phyloP scores from a whole-genome alignment of 1,139 yeast genomes.

The Citeromyces hawaiiensis region DNA sequence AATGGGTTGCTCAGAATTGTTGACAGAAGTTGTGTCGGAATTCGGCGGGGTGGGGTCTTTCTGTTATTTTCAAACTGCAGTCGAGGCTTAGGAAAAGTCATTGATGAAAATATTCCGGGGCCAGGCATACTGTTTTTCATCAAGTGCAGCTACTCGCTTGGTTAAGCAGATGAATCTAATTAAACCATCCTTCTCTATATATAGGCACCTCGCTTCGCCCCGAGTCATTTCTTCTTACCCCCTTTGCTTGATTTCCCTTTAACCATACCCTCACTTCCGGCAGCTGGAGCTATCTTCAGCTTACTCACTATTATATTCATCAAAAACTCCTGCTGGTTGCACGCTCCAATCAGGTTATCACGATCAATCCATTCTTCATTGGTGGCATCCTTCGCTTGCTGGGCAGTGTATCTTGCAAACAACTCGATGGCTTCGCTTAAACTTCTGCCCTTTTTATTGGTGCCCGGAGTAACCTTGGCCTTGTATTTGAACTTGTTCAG shows the following conservation, averaged over 20 bases:
- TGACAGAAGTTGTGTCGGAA: no score
- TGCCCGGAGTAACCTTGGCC: conserved; percentile 79
- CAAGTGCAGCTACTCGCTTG: no score
- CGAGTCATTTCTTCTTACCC: conserved; percentile 7
- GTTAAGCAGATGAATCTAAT: no score
- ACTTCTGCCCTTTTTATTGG: conserved; percentile 81
- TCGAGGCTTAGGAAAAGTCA: no score
- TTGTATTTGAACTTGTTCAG: conserved; percentile 66
- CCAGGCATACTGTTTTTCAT: no score
- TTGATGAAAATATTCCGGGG: no score
- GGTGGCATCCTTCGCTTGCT: conserved; percentile 14
- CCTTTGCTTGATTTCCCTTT: conserved; percentile 10
- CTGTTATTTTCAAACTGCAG: no score
- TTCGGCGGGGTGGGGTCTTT: no score
- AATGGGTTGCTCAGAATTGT: no score
- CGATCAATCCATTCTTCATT: conserved; percentile 48
- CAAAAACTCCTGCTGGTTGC: conserved; percentile 44
- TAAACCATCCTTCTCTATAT: neutral
- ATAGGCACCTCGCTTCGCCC: conserved; percentile 5
- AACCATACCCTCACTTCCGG: conserved; percentile 8
- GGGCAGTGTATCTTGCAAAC: conserved; percentile 28
- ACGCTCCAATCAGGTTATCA: conserved; percentile 37
- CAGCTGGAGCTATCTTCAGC: conserved; percentile 27
- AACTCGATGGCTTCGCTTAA: conserved; percentile 52
- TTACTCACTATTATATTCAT: conserved; percentile 39